Evolutionary conservation across 2,329 filamentous ascomycete genomes (phyloP).

Genomic region (Neopestalotiopsis clavispora): DNA sequence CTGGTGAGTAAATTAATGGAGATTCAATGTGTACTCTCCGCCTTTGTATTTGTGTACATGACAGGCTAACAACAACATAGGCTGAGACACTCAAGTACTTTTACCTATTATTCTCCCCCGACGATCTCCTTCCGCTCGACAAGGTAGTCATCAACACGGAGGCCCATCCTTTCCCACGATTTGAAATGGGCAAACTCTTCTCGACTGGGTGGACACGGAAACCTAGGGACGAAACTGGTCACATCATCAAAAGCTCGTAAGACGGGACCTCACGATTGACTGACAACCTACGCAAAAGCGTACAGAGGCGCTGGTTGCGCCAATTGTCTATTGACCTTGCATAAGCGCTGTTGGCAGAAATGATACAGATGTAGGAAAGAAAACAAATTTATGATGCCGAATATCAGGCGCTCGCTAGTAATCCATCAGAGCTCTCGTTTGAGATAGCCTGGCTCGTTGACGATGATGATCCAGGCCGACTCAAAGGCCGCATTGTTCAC

Average conservation of each 20-base stretch:
- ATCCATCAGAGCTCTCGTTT: too few species aligned
- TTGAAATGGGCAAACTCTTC: conserved; percentile 79
- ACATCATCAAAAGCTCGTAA: conserved; percentile 34
- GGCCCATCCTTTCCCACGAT: conserved; percentile 87
- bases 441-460: too few species aligned
- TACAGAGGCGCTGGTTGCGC: neutral
- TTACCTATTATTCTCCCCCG: conserved; percentile 88
- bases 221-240: conserved; percentile 55
- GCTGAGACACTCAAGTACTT: conserved; percentile 98
- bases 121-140: conserved; percentile 82
- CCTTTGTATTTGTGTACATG: neutral
- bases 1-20: conserved; percentile 62
- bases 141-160: conserved; percentile 95
- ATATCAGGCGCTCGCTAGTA: too few species aligned
- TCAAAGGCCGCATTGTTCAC: too few species aligned
- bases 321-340: too few species aligned
- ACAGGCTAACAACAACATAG: conserved; percentile 45
- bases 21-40: neutral
- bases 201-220: conserved; percentile 82
- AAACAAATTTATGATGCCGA: too few species aligned
- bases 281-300: neutral
- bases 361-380: too few species aligned
- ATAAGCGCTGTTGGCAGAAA: too few species aligned
- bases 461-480: too few species aligned
- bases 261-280: neutral